Evolutionary conservation across 331 rosid species (phyloP), one percentile per base, ranked within the genome.

Genomic region (Stylosanthes scabra): DNA sequence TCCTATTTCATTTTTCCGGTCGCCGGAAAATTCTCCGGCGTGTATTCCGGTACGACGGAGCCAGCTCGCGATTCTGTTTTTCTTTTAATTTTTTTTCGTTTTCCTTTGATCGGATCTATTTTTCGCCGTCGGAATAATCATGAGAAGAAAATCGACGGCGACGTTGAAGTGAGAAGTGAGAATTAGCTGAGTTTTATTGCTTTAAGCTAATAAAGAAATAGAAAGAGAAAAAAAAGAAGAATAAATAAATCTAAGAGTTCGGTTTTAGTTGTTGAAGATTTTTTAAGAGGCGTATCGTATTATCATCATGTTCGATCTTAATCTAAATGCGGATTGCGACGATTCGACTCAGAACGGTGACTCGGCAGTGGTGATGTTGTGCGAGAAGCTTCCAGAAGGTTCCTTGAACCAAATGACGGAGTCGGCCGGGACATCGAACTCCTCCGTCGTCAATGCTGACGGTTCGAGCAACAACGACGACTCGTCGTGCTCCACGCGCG

Each of bases 401-500:
- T 87, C 89, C n/a, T 78, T 79, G 78, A 87, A 85, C 72, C 96
- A 87, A 78, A 83, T 88, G 93, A 93, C 86, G 83, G 97, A 95
- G 81, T 90, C 99, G 14, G 96, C 99, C 20, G 97, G 89, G 72
- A 95, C 99, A 59, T 95, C 99, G 47, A 88, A 92, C 86, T 92
- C 99, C 47, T 95, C 98, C 20, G 79, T 95, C 52, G 93, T 95
- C 87, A 95, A 95, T 92, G 99, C 93, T 9, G 98, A 92, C 50
- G 90, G 89, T 40, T 87, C 96, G 28, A 86, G 96, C 81, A 86
- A 84, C 11, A 74, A 81, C 46, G 97, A 94, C 54, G 99, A 95
- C 77, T 88, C 93, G 70, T 87, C 93, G 70, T 87, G 93, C 70
- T 88, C 97, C 12, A 73, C 90, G 55, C 97, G 97, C 86, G 90